Percentiles rank a stretch among this genome's conserved stretches.
phyloP scores from a whole-genome alignment of 768 basidiomycete genomes.

The Hirschioporus abietinus region DNA sequence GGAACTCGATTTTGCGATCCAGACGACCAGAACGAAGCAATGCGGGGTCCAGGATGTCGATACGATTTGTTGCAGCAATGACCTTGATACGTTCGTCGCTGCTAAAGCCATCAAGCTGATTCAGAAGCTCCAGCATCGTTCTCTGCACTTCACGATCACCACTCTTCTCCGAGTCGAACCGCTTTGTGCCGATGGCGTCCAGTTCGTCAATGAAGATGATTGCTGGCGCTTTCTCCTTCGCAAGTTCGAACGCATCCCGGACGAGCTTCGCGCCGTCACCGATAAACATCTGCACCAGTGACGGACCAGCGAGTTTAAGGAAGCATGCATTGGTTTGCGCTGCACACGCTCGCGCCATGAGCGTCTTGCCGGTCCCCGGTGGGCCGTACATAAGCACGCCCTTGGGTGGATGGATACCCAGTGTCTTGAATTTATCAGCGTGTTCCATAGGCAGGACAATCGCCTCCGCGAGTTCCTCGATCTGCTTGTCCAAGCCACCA shows the following conservation, averaged over 20 bases:
- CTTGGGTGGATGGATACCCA: slow-evolving; percentile 98
- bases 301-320: slow-evolving; percentile 95
- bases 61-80: slow-evolving; percentile 97
- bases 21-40: slow-evolving; percentile 97
- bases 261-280: slow-evolving; percentile 99
- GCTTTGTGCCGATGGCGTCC: slow-evolving; percentile 98
- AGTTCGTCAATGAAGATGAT: slow-evolving; percentile 99
- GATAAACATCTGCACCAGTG: slow-evolving; percentile 99
- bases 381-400: slow-evolving; percentile 99
- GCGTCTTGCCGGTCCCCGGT: slow-evolving; percentile 96
- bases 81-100: slow-evolving; percentile 98
- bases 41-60: slow-evolving; percentile 97
- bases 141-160: slow-evolving; percentile 99
- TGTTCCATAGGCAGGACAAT: slow-evolving; percentile 99
- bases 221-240: slow-evolving; percentile 97
- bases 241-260: slow-evolving; percentile 95
- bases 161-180: slow-evolving; percentile 98
- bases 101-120: slow-evolving; percentile 96
- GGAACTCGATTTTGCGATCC: slow-evolving; percentile 98
- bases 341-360: slow-evolving; percentile 95
- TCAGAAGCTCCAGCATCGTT: slow-evolving; percentile 98
- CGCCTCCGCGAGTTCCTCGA: slow-evolving; percentile 96
- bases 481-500: slow-evolving; percentile 98
- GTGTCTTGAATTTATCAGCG: slow-evolving; percentile 94
- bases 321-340: slow-evolving; percentile 98